Base-by-base conservation (phyloP, 345 rosid genomes). In the Citrus trifoliata region DNA sequence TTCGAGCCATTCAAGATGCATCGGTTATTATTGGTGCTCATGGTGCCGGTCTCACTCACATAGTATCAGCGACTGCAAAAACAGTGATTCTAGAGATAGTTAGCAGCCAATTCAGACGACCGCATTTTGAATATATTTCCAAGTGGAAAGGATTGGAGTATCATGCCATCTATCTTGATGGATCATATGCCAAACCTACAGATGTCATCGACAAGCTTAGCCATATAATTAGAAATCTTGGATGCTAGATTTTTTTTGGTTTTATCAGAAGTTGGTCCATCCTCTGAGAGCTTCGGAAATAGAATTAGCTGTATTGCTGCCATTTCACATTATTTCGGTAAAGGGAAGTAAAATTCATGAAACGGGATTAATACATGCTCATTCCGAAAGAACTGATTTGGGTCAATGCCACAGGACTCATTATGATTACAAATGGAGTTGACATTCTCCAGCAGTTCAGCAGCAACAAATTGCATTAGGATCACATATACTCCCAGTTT, bases 41-140 rank as follows among this genome's bases (percentile, higher is more conserved):
- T 64, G 99, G 99, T 40, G 98, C 99, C 4, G 99, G 99, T 33
- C 89, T 94, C 28, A 94, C 99, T 24, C 98, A 96, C 82, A 90
- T 91, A 7, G 93, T 96, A 24, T 91, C 97, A 5, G 98, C 98
- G 4, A 85, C 88, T 24, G 92, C 97, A 38, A 87, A 90, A 84
- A 93, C 98, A 18, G 93, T 95, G 62, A 86, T 96, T 76, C 88
- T 96, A 16, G 98, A 94, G 89, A 88, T 96, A 30, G 75, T 94
- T 8, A 90, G 97, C 80, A 75, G 80, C 14, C 76, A 81, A 51
- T 96, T 83, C 73, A 86, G 87, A 68, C 88, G 99, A 24, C 99
- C 97, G 0, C 99, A 96, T 80, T 96, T 94, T 83, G 83, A 80
- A 72, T 83, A 91, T 80, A 94, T 96, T 81, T 91, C 97, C 13